Conservation (phyloP, 768 basidiomycete genomes). For the Tubosaeta sp. region DNA sequence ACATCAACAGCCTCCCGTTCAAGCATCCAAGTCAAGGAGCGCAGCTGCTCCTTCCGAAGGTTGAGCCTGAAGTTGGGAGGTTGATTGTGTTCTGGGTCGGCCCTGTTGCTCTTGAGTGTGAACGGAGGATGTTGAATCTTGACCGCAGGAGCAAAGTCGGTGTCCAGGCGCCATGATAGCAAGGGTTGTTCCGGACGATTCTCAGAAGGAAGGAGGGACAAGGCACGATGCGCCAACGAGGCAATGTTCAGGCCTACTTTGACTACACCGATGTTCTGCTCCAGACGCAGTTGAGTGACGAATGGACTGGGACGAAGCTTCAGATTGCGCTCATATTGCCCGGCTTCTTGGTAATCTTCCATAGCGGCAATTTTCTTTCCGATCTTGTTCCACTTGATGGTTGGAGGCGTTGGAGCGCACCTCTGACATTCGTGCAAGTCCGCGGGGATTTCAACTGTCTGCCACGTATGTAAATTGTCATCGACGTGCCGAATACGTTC, state of each 20-base stretch:
- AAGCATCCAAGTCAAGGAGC: slow-evolving; percentile 93
- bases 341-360: slow-evolving; percentile 84
- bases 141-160: slow-evolving; percentile 66
- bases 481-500: slow-evolving; percentile 78
- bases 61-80: slow-evolving; percentile 72
- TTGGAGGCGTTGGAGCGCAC: slow-evolving; percentile 77
- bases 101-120: slow-evolving; percentile 68
- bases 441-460: slow-evolving; percentile 42
- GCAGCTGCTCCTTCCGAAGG: slow-evolving; percentile 81
- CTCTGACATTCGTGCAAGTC: slow-evolving; percentile 60
- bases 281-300: slow-evolving; percentile 74
- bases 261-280: slow-evolving; percentile 61
- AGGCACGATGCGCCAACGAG: slow-evolving; percentile 82
- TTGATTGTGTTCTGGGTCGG: slow-evolving; percentile 65
- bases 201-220: slow-evolving; percentile 67
- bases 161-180: slow-evolving; percentile 79
- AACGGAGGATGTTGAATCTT: slow-evolving; percentile 61
- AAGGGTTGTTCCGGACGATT: slow-evolving; percentile 42
- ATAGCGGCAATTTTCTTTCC: slow-evolving; percentile 60
- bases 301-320: slow-evolving; percentile 86
- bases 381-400: slow-evolving; percentile 66
- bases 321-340: slow-evolving; percentile 81
- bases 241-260: slow-evolving; percentile 86
- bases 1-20: slow-evolving; percentile 62
- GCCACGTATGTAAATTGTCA: slow-evolving; percentile 65